phyloP scores from a whole-genome alignment of 805 yeast species.

The Zygosaccharomyces siamensis region DNA sequence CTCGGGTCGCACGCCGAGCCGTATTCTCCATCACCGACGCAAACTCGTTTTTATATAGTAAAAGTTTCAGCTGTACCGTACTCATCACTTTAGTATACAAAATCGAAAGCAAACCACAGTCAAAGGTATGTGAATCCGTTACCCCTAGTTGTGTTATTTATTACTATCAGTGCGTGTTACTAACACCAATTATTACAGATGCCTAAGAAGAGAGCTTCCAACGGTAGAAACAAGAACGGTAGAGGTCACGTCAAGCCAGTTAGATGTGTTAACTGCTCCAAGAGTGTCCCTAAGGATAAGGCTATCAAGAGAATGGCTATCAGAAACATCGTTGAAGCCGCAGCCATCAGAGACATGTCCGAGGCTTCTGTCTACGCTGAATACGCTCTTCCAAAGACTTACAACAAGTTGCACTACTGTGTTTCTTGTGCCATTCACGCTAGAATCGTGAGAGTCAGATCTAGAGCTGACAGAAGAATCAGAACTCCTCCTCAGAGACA shows the following conservation, averaged over 20 bases:
- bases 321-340: conserved; percentile 99
- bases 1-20: too few relatives aligned
- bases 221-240: conserved; percentile 99
- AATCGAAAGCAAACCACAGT: conserved; percentile 3
- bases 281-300: conserved; percentile 99
- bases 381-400: conserved; percentile 98
- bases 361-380: conserved; percentile 99
- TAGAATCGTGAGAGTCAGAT: conserved; percentile 99
- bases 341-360: conserved; percentile 98
- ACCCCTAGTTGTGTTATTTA: background rate
- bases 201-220: conserved; percentile 99
- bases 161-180: background rate
- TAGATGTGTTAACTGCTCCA: conserved; percentile 99
- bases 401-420: conserved; percentile 99
- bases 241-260: conserved; percentile 99
- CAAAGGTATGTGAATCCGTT: conserved; percentile 4
- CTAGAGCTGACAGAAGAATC: conserved; percentile 96
- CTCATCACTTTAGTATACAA: background rate
- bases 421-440: conserved; percentile 99
- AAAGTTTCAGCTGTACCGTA: conserved; percentile 1
- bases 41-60: conserved; percentile 2
- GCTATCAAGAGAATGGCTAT: conserved; percentile 99
- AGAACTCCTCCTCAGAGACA: conserved; percentile 99
- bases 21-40: conserved; percentile 1
- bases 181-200: conserved; percentile 38